A percentile compares a stretch with the other conserved stretches of the same genome.
phyloP scores from a whole-genome alignment of 73 alveolate species.

The Blepharisma stoltei region DNA sequence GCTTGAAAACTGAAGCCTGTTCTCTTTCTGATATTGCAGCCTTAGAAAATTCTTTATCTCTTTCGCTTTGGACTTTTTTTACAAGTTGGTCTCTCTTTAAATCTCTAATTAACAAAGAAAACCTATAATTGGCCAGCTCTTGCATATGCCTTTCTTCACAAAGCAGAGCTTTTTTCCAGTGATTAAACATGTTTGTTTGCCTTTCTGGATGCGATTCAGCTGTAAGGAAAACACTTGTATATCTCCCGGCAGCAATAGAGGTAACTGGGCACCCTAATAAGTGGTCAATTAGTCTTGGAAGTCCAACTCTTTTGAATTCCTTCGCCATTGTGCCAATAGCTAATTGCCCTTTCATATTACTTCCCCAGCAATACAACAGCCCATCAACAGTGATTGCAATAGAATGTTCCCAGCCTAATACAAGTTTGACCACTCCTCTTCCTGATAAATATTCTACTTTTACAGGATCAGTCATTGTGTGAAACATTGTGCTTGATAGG shows the following conservation, averaged over 20 bases:
- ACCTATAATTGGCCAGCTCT: slow-evolving; percentile 19
- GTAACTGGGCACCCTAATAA: slow-evolving; percentile 21
- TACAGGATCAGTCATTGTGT: slow-evolving; percentile 25
- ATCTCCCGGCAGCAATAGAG: neutral
- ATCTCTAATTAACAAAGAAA: slow-evolving; percentile 21
- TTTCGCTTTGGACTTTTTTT: slow-evolving; percentile 26
- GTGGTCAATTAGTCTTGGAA: slow-evolving; percentile 8
- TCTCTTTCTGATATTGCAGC: neutral
- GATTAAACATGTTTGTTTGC: neutral
- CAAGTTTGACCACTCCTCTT: slow-evolving; percentile 9
- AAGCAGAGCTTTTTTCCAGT: slow-evolving; percentile 4
- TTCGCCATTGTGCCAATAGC: slow-evolving; percentile 21
- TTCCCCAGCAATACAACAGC: slow-evolving; percentile 21
- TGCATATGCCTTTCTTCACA: slow-evolving; percentile 26
- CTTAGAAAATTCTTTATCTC: neutral
- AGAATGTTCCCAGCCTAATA: slow-evolving; percentile 26
- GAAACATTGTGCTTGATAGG: slow-evolving; percentile 18
- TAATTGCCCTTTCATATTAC: slow-evolving; percentile 18
- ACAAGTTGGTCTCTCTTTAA: slow-evolving; percentile 21
- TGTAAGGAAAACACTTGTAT: slow-evolving; percentile 1
- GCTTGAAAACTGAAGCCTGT: neutral
- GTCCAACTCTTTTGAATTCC: slow-evolving; percentile 2
- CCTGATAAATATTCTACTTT: slow-evolving; percentile 22
- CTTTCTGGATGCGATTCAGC: slow-evolving; percentile 21
- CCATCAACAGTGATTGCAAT: slow-evolving; percentile 26